Base-by-base conservation (phyloP, 495 filamentous ascomycete genomes). In the Penicillium chermesinum region DNA sequence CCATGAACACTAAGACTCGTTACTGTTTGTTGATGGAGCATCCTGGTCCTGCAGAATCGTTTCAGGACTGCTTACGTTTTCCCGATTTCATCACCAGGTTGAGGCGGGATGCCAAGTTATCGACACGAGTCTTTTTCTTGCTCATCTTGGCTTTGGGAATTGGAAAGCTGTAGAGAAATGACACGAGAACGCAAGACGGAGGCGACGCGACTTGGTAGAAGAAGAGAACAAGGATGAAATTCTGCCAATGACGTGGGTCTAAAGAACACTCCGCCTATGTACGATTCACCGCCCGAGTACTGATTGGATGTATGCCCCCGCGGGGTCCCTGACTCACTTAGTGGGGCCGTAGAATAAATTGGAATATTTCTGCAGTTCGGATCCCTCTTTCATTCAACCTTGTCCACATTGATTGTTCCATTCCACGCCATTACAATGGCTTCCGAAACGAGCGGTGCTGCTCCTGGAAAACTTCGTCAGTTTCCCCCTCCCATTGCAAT, bases 41-140 rank as follows among this genome's bases (percentile, higher is more conserved):
- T 25, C 44, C 40, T 25, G 45, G 46, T 40, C 6, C 37, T 5
- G 35, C 15, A 13, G 33, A n/a, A 15, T n/a, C 50, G 54, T 30
- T 30, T n/a, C n/a, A n/a, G n/a, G n/a, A n/a, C n/a, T n/a, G n/a
- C 57, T 51, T 45, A 63, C 60, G 54, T 77, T 95, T 95, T 60
- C 90, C 91, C 52, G 84, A 88, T 83, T 96, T 98, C 88, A 98
- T 95, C 52, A 96, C 93, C 70, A 97, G 83, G 64, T 88, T 89
- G 50, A 94, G 79, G 71, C 89, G 86, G 69, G 85, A 84, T 75
- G 88, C 87, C 78, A 94, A 89, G 78, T 77, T 86, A 79, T 96
- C 89, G 62, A 86, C 83, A 62, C 88, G 84, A 77, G 91, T 95
- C 86, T 93, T 95, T 73, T 74, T 95, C 85, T 96, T 95, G 67